Base-by-base conservation (phyloP, 495 filamentous ascomycete genomes). In the Cladorrhinum samala region DNA sequence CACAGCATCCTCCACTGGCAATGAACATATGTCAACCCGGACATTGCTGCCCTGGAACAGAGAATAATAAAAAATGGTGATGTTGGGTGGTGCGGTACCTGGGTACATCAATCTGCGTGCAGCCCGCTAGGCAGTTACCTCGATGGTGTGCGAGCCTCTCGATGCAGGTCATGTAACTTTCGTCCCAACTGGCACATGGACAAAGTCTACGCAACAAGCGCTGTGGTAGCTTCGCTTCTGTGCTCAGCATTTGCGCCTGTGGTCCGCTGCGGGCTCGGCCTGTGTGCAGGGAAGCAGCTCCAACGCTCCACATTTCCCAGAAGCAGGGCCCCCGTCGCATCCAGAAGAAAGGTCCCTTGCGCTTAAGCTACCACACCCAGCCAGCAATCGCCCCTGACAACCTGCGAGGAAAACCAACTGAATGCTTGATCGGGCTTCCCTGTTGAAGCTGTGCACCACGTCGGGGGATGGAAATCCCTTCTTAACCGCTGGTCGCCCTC, bases 371-470 rank as follows among this genome's bases (percentile, higher is more conserved):
- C 48, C 49, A 48, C 44, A 57, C 47, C 50, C 53, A 47, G 17
- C 41, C 45, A 16, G 33, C 20, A 60, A 63, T 68, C 65, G 59
- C 65, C 64, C 65, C 62, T 68, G 65, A 65, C 65, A 68, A 68
- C 65, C 60, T 52, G 59, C 30, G 45, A 60, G 24, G 59, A 60
- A 62, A 55, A 58, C 43, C 59, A 54, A 57, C 52, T 57, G 52
- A 57, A 49, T 56, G 57, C 60, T 65, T 49, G 62, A 57, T 63
- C 47, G 54, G 64, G 57, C 61, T 67, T 61, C 64, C 64, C 59
- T 67, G 64, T 65, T 56, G 56, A 56, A 49, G 55, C 36, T 47
- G 52, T 53, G 49, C 61, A 57, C 44, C 38, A 55, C 59, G 46
- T 42, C 39, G 51, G 61, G 43, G 56, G 56, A 52, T 52, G 53